These are phyloP conservation scores for Cladophialophora psammophila DNA, from an alignment of 2,329 filamentous ascomycete species.

Conservation along the genomic window DNA sequence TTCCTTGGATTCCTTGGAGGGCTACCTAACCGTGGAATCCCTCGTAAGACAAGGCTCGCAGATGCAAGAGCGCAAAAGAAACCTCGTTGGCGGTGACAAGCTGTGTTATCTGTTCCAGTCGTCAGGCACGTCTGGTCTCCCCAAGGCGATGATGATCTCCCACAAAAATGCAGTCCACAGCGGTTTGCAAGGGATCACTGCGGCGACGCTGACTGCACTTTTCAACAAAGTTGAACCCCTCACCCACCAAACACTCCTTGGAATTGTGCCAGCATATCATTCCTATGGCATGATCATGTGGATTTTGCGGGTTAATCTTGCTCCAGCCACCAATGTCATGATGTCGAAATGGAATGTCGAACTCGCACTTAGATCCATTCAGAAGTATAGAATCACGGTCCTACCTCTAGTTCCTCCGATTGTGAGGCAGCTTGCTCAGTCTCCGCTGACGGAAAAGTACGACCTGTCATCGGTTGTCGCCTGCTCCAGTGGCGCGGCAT, in stretches of 20 bases:
- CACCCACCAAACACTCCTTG: conserved; percentile 1
- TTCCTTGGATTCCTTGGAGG: neutral
- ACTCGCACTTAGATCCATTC: conserved; percentile 1
- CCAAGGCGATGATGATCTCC: conserved; percentile 5
- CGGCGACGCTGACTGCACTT: neutral
- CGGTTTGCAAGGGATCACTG: neutral
- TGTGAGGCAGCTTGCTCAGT: conserved; percentile 4
- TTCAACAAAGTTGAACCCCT: neutral
- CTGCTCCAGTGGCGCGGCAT: neutral
- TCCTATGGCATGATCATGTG: conserved; percentile 3
- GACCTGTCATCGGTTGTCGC: neutral
- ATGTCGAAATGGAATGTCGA: conserved; percentile 1
- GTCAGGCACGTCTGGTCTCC: neutral
- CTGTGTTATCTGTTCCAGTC: conserved; percentile 2
- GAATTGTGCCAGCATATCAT: conserved; percentile 2
- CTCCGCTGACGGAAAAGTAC: neutral
- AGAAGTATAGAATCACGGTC: conserved; percentile 1
- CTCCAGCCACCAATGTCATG: neutral
- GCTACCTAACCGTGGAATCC: neutral
- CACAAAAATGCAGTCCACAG: neutral
- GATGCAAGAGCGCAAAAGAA: conserved; percentile 7
- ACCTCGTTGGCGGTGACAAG: neutral
- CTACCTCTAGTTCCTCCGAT: neutral
- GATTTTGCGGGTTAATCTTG: conserved; percentile 1
- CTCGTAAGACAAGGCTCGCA: neutral